These are phyloP conservation scores for Fraxinus greggii DNA, from an alignment of 305 asterid species.

Conservation along the genomic window DNA sequence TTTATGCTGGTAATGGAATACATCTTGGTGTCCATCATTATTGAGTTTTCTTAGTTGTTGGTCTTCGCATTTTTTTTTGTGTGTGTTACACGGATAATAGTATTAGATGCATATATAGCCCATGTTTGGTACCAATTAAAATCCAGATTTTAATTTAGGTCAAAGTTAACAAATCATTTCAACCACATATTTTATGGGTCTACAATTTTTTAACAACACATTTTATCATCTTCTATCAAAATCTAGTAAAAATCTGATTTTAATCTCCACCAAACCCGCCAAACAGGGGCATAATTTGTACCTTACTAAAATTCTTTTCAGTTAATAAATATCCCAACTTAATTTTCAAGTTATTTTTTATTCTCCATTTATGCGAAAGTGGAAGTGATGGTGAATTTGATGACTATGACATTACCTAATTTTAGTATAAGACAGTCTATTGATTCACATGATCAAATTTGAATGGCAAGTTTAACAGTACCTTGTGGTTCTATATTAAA, in stretches of 20 bases:
- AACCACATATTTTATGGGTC: too few relatives aligned
- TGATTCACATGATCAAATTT: background rate
- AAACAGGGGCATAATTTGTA: background rate
- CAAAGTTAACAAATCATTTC: too few relatives aligned
- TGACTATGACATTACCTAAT: background rate
- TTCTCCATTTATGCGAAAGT: background rate
- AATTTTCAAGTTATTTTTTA: background rate
- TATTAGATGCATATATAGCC: background rate
- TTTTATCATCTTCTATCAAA: too few relatives aligned
- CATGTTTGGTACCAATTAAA: too few relatives aligned
- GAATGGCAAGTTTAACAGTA: background rate
- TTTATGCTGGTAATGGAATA: slow-evolving; percentile 64
- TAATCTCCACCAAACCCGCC: too few relatives aligned
- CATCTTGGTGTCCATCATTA: background rate
- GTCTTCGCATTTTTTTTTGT: background rate
- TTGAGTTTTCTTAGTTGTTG: background rate
- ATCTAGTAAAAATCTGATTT: too few relatives aligned
- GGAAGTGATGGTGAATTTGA: background rate
- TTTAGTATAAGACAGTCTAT: background rate
- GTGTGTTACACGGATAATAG: background rate
- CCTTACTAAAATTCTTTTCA: background rate
- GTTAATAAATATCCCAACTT: background rate
- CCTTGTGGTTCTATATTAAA: background rate
- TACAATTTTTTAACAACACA: too few relatives aligned
- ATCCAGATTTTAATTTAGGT: too few relatives aligned